Conservation (phyloP, 2,329 filamentous ascomycete genomes). For the Remersonia thermophila region DNA sequence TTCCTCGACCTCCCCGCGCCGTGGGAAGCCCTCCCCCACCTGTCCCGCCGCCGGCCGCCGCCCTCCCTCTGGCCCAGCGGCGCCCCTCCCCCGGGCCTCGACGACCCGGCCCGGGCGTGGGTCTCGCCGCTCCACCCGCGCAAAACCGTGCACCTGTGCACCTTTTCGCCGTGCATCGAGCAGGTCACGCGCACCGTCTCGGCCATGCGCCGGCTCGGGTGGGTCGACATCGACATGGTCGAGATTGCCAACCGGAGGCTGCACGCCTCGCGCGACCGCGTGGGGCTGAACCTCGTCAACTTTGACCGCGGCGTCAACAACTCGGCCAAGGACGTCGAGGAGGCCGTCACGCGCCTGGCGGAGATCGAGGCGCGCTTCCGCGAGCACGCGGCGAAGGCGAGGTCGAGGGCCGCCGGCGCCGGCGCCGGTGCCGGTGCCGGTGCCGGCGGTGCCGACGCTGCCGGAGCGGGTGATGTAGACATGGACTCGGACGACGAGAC, state of each 20-base stretch:
- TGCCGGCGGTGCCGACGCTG: not conserved
- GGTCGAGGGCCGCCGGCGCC: not conserved
- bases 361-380: conserved; percentile 60
- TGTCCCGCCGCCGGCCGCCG: conserved; percentile 43
- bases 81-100: not conserved
- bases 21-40: conserved; percentile 65
- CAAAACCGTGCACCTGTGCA: conserved; percentile 70
- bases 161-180: conserved; percentile 94
- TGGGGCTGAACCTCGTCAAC: conserved; percentile 49
- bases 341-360: conserved; percentile 62
- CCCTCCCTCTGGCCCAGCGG: conserved; percentile 12
- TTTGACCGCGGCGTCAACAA: conserved; percentile 60
- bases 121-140: conserved; percentile 56
- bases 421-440: no score
- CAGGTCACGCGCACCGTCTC: conserved; percentile 83
- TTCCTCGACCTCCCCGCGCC: conserved; percentile 74
- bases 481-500: conserved; percentile 3
- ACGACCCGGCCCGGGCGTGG: conserved; percentile 26
- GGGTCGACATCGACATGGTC: conserved; percentile 89
- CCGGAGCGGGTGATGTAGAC: conserved; percentile 23
- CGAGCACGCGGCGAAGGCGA: conserved; percentile 26
- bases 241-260: conserved; percentile 72
- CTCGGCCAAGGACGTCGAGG: conserved; percentile 60
- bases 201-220: conserved; percentile 66
- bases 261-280: conserved; percentile 69